Evolutionary conservation across 1,284 basidiomycete species (phyloP), one percentile per base, ranked within the genome.

Genomic region (Salmacisia buchloeana): DNA sequence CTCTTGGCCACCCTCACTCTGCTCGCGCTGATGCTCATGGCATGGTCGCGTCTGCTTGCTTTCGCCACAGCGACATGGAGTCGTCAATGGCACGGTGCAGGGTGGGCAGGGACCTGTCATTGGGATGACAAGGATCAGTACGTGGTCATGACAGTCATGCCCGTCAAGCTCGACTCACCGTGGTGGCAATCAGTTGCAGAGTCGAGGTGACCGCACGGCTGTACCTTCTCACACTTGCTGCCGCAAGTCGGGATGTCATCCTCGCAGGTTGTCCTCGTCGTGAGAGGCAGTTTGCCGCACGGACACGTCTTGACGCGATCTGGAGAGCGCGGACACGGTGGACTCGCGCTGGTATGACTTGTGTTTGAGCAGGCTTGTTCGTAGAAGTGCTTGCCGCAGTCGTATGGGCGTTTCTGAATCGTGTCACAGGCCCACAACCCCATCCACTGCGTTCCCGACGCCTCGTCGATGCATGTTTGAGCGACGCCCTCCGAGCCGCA

Each of bases 51-150:
- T 74, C 57, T 71, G 68, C 63, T 74, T 76, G 29, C 69, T 69
- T 52, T 75, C 73, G 38, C 76, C 76, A 54, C 77, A 79, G 21
- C 77, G 74, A 56, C 77, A 79, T 7, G 77, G 77, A n/a, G 72
- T 71, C 59, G 69, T 63, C 15, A 75, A 69, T 3, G 64, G 63
- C 18, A 68, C 69, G 12, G 56, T 46, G 52, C 77, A 79, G 13
- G 75, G 74, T 23, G 77, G 74, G 57, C 77, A 79, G 1, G 63
- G 46, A 3, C 49, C 49, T 54, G 29, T 15, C 15, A 43, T 33
- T 33, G 4, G 21, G 29, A 33, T 33, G 18, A 13, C 29, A 29
- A 49, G 27, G 18, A 27, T 27, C 23, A 27, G 2, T 9, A 38
- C 36, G 18, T 38, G 36, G 36, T 38, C 36, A 38, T 9, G 18